phyloP scores from a whole-genome alignment of 441 rosid genomes.

The Viola pubescens region DNA sequence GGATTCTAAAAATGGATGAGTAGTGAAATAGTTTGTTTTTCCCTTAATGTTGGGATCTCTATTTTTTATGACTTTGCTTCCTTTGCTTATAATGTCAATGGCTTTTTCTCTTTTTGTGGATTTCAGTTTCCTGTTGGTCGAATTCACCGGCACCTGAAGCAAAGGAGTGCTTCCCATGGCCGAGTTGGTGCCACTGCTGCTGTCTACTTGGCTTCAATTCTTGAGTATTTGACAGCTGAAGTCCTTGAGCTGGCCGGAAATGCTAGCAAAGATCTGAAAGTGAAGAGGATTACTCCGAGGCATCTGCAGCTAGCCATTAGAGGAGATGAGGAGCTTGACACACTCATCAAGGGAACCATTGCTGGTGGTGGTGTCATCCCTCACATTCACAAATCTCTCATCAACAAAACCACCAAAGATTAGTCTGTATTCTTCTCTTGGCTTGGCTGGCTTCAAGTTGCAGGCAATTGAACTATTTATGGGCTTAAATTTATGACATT shows the following conservation, averaged over 20 bases:
- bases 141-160: slow-evolving; percentile 76
- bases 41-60: neutral
- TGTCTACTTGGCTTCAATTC: slow-evolving; percentile 75
- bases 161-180: slow-evolving; percentile 56
- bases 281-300: slow-evolving; percentile 90
- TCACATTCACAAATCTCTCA: slow-evolving; percentile 88
- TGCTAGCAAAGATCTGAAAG: slow-evolving; percentile 90
- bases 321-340: slow-evolving; percentile 93
- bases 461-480: neutral
- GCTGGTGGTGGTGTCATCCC: slow-evolving; percentile 99
- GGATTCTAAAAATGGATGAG: no score
- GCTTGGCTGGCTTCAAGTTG: neutral
- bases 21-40: no score
- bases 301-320: slow-evolving; percentile 89
- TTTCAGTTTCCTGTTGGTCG: slow-evolving; percentile 84
- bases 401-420: slow-evolving; percentile 81
- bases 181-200: slow-evolving; percentile 95
- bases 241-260: slow-evolving; percentile 91
- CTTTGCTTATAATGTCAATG: neutral
- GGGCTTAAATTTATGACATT: slow-evolving; percentile 3
- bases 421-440: slow-evolving; percentile 15
- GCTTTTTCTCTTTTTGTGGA: neutral
- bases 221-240: slow-evolving; percentile 82
- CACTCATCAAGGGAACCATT: slow-evolving; percentile 92
- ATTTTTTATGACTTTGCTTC: neutral